Conservation (phyloP, 2,329 filamentous ascomycete species). For the Venturia aucupariae region DNA sequence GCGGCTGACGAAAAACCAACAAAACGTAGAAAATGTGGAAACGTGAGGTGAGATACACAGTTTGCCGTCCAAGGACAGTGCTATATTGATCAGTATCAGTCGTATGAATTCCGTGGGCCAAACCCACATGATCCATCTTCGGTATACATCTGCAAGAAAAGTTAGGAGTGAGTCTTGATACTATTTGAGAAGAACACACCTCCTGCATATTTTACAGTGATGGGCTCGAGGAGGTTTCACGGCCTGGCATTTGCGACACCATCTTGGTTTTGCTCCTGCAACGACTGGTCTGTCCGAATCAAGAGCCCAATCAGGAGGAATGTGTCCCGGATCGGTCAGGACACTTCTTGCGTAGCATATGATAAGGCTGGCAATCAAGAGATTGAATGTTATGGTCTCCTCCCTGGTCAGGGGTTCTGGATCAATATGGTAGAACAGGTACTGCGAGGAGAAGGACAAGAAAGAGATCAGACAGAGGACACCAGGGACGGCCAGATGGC, state of each 20-base stretch:
- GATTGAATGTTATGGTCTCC: conserved; percentile 58
- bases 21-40: conserved; percentile 76
- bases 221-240: conserved; percentile 70
- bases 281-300: background rate
- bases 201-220: conserved; percentile 68
- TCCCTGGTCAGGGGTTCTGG: conserved; percentile 48
- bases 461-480: conserved; percentile 59
- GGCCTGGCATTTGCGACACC: conserved; percentile 68
- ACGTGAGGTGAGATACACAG: conserved; percentile 73
- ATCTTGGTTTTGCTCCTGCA: conserved; percentile 31
- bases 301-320: conserved; percentile 36
- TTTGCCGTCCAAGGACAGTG: conserved; percentile 81
- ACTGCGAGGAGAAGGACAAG: conserved; percentile 63
- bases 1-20: conserved; percentile 58
- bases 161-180: background rate
- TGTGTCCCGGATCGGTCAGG: conserved; percentile 47
- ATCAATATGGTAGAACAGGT: conserved; percentile 52
- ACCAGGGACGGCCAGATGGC: conserved; percentile 53
- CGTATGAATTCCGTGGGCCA: too few species aligned
- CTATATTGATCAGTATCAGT: conserved; percentile 17
- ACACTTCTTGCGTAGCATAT: conserved; percentile 61
- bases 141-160: conserved; percentile 51
- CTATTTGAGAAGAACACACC: conserved; percentile 27
- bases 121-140: conserved; percentile 59
- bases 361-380: conserved; percentile 54